Evolutionary conservation across 257 asterid genomes (phyloP), one percentile per base, ranked within the genome.

Genomic region (Thymus mandschuricus): DNA sequence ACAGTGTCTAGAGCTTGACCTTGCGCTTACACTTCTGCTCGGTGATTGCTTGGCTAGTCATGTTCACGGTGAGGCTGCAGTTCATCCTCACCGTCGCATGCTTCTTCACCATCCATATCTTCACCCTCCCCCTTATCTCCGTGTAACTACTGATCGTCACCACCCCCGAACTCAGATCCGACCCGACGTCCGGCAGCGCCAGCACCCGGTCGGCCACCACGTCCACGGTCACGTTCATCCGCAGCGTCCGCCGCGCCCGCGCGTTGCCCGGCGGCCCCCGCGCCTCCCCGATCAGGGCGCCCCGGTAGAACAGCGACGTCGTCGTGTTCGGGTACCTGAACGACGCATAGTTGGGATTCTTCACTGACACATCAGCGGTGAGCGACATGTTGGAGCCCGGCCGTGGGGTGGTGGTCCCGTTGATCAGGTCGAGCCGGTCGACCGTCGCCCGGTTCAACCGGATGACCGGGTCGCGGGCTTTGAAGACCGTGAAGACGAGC

Each of bases 191-290:
- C 68, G 95, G 91, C 29, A 79, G 81, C 46, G 75, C 6, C 41
- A 85, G 54, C 3, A 92, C 35, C 73, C 82, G 80, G 78, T 88
- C 88, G 48, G 83, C 74, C 3, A 86, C 82, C 31, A 92, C 83
- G 21, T 89, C 91, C n/a, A 88, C 86, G 0, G 92, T 90, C 0
- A 88, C 13, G 60, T 92, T 92, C 96, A 92, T 90, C 81, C 88
- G 52, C 82, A 68, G 58, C 27, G 98, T 92, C 58, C 96, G 75
- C 12, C 90, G 81, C 15, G 97, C 95, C 82, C 60, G 76, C 50
- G 98, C 80, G 62, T 68, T 81, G 64, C 98, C 98, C 6, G 96
- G 79, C 1, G 95, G 96, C 3, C 95, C 91, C 12, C 88, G 81
- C 21, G 92, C 98, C 77, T 88, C 97, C 1, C 98, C 98, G 68